These are phyloP conservation scores for Microdochium nivale DNA, from an alignment of 2,329 filamentous ascomycete genomes.

Conservation along the genomic window DNA sequence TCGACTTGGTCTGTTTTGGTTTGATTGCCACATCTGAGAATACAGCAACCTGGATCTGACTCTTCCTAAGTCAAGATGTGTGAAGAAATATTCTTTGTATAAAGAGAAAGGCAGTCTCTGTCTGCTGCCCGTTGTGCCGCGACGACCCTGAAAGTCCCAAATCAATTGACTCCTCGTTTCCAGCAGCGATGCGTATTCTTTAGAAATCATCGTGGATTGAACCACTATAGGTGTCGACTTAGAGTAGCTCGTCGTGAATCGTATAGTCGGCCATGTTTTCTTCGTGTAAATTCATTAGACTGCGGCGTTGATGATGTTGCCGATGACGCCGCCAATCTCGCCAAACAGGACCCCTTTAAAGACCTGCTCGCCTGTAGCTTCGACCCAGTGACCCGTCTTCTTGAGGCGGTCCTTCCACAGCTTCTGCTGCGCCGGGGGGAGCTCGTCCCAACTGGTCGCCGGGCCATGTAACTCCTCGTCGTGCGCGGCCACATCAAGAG, in stretches of 20 bases:
- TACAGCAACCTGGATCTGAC: too few relatives aligned
- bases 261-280: background rate
- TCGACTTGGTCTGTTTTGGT: too few relatives aligned
- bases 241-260: background rate
- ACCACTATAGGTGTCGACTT: background rate
- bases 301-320: conserved; percentile 36
- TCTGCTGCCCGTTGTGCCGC: too few relatives aligned
- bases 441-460: conserved; percentile 63
- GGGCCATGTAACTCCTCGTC: conserved; percentile 37
- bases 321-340: conserved; percentile 57
- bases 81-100: too few relatives aligned
- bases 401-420: conserved; percentile 62
- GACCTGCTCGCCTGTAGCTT: conserved; percentile 67
- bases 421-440: conserved; percentile 52
- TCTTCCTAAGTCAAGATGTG: too few relatives aligned
- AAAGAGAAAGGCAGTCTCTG: too few relatives aligned
- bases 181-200: too few relatives aligned
- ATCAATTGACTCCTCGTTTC: too few relatives aligned
- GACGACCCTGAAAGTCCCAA: too few relatives aligned
- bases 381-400: conserved; percentile 70
- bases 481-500: conserved; percentile 34
- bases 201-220: too few relatives aligned
- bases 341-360: conserved; percentile 72
- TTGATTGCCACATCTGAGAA: too few relatives aligned
- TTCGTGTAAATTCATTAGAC: conserved; percentile 13